Evolutionary conservation across 164 flowering plant genomes (phyloP), one percentile per base, ranked within the genome.

Genomic region (Cinnamomum micranthum): DNA sequence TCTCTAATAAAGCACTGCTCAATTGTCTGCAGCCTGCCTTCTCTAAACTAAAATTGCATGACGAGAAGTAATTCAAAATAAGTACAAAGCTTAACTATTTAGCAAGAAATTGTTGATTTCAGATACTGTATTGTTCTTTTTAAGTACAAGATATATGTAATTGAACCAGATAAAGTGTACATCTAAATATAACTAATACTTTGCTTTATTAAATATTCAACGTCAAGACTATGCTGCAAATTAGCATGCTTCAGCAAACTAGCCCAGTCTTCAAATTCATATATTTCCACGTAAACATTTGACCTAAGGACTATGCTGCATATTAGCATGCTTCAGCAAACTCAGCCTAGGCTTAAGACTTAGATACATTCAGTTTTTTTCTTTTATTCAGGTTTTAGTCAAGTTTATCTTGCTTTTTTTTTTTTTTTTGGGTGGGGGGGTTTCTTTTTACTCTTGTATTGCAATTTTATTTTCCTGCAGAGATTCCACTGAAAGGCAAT

Each of bases 1-100:
- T 96, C 98, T 7, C 90, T 88, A 22, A 82, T 74, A 76, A 94
- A 94, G 83, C 99, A 96, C 77, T 86, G 89, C 47, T 92, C 97
- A 73, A 96, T 77, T 64, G 93, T 92, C 81, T 89, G 92, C 24
- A 91, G 85, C 82, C 98, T 86, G 9, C 98, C 97, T 86, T 88
- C 92, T 86, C 98, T 87, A 28, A 96, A 88, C 99, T 96, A 92
- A 41, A 71, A 27, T 68, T 76, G 69, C 64, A 80, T 35, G 23
- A 77, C 23, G 27, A 59, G 14, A 65, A 63, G 13, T 31, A 68
- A 58, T 17, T 17, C 17, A n/a, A 47, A 31, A 71, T 17, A 51
- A 67, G 63, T 71, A 13, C 17, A 71, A 67, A 5, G 47, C 20
- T 28, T 31, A 31, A 6, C 24, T 22, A 23, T 25, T 12, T 23